Percentiles rank a stretch among this genome's conserved stretches.
These are phyloP conservation scores for Anethum foeniculum DNA, from an alignment of 140 eudicot genomes.

Conservation along the genomic window DNA sequence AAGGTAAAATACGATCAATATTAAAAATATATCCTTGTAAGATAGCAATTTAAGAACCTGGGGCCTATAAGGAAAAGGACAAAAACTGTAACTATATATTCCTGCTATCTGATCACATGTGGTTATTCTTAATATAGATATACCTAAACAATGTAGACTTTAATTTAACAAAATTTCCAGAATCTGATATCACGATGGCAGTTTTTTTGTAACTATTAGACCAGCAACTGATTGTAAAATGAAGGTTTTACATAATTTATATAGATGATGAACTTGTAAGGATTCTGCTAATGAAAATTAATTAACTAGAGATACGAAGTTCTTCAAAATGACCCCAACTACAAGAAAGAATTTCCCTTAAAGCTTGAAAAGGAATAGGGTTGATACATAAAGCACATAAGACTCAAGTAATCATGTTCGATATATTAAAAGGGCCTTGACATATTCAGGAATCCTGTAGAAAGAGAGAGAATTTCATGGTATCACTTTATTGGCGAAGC, in stretches of 20 bases:
- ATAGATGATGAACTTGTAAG: background rate
- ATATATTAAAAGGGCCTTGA: background rate
- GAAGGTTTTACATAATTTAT: background rate
- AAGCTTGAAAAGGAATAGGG: background rate
- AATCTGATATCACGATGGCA: background rate
- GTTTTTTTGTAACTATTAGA: background rate
- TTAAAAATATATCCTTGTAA: background rate
- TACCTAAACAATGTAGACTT: background rate
- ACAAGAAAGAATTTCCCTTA: background rate
- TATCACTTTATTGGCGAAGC: background rate
- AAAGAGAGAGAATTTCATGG: background rate
- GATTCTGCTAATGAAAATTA: background rate
- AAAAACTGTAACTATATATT: background rate
- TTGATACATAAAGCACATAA: background rate
- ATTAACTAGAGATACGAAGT: background rate
- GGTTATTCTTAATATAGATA: background rate
- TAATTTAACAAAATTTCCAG: background rate
- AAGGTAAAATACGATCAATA: background rate
- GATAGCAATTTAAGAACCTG: background rate
- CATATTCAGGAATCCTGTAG: background rate
- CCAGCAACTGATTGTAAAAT: background rate
- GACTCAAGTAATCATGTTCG: slow-evolving; percentile 1
- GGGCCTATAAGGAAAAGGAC: background rate
- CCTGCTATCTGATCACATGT: background rate
- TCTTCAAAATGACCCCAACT: background rate